Base-by-base conservation (phyloP, 768 basidiomycete genomes). In the Tulasnella sp. region DNA sequence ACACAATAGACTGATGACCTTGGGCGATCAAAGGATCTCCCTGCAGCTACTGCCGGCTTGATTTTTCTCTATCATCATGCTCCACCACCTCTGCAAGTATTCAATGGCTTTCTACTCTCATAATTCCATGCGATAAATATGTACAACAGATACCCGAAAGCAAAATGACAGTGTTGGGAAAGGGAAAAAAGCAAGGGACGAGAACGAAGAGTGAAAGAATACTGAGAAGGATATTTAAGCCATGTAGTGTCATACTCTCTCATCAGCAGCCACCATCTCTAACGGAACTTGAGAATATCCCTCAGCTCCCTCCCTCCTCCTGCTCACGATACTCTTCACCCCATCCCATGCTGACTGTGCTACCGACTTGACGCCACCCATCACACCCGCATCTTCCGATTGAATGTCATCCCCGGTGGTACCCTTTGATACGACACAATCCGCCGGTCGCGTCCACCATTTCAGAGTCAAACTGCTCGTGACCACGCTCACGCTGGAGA, bases 401-500 rank as follows among this genome's bases (percentile, higher is more conserved):
- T 42, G 26, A 24, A 19, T 26, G 2, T 51, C 27, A 47, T 4
- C 5, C 63, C 34, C 26, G 3, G 34, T 68, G n/a, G 48, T 64
- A 63, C 79, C 81, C 5, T 75, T 85, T 5, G 83, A 84, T 80
- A 92, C 80, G 43, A 93, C 67, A 63, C 85, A 87, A 29, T 74
- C 76, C 66, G 64, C 67, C 1, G 90, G 90, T 30, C 89, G 76
- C 51, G 73, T 78, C 92, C 92, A 95, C 80, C 85, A 83, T 68
- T 80, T 85, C 63, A 99, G 76, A 48, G 87, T 81, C 68, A 98
- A 73, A 61, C 89, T 93, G 61, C 88, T 92, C 26, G 81, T 82
- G 15, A 99, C 95, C 53, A 99, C 96, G 65, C 89, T 93, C 38
- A 98, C 95, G 65, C 86, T 90, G 32, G 90, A 94, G 71, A 92